Conservation (phyloP, 805 yeast genomes). For the Pichia pseudocactophila region DNA sequence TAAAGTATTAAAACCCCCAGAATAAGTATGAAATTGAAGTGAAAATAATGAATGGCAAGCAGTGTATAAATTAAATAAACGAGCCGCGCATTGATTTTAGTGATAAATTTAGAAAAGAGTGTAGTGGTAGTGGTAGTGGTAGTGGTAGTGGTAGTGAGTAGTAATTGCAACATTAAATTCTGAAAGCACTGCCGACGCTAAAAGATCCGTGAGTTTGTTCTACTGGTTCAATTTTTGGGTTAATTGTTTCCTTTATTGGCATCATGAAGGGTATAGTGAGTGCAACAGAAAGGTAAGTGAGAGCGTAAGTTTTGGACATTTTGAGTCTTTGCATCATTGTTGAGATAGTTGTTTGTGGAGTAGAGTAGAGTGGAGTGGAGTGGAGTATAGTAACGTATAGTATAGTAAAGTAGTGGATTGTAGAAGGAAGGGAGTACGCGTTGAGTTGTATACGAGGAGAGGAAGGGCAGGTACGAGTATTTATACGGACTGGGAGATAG, state of each 20-base stretch:
- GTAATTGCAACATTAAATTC: constrained; percentile 13
- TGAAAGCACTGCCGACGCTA: constrained; percentile 25
- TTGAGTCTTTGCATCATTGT: constrained; percentile 3
- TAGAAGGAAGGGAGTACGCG: neutral
- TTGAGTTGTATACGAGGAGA: too few species aligned
- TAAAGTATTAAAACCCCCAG: too few species aligned
- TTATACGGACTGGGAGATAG: too few species aligned
- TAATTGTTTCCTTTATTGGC: constrained; percentile 25
- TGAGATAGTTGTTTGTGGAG: neutral
- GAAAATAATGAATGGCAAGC: too few species aligned
- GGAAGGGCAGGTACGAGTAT: too few species aligned
- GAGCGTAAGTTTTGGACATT: constrained; percentile 18
- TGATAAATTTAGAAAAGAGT: neutral
- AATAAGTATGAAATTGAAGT: too few species aligned
- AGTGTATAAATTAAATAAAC: too few species aligned
- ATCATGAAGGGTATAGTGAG: constrained; percentile 28
- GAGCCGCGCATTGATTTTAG: too few species aligned
- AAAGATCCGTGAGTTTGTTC: constrained; percentile 20
- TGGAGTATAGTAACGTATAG: neutral
- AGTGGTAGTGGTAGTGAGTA: neutral
- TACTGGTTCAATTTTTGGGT: constrained; percentile 10
- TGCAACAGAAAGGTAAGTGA: constrained; percentile 27
- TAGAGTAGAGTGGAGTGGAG: neutral
- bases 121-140: too few species aligned
- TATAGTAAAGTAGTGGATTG: too few species aligned